Evolutionary conservation across 2,329 filamentous ascomycete genomes (phyloP).

Genomic region (Exserohilum turcica): DNA sequence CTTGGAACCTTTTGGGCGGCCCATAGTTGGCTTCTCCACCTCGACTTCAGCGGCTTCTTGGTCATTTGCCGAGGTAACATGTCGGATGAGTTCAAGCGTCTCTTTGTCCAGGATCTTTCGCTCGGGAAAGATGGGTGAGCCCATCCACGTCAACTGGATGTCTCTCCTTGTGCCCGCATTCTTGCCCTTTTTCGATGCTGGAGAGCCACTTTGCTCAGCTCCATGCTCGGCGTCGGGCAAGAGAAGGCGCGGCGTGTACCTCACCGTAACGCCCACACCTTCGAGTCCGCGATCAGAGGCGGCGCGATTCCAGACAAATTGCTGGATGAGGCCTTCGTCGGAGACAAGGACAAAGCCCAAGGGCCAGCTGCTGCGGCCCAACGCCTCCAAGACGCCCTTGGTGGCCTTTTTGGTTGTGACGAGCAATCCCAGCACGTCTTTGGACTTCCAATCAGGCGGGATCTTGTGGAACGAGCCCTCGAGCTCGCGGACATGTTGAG

Average conservation of each 20-base stretch:
- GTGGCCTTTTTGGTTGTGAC: slow-evolving; percentile 73
- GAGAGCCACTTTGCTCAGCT: slow-evolving; percentile 4
- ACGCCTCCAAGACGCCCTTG: slow-evolving; percentile 74
- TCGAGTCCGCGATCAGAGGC: slow-evolving; percentile 68
- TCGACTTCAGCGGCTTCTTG: background rate
- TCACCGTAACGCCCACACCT: slow-evolving; percentile 51
- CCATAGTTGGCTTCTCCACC: background rate
- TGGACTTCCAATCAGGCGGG: slow-evolving; percentile 72
- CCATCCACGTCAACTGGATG: slow-evolving; percentile 47
- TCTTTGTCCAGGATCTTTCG: slow-evolving; percentile 28
- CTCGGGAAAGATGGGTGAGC: slow-evolving; percentile 41
- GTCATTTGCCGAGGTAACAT: background rate
- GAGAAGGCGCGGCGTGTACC: slow-evolving; percentile 33
- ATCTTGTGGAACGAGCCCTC: slow-evolving; percentile 78
- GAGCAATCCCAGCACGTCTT: slow-evolving; percentile 70
- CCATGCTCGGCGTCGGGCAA: slow-evolving; percentile 9
- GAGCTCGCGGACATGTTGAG: slow-evolving; percentile 71
- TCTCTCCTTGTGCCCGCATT: slow-evolving; percentile 37
- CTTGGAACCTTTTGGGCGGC: background rate
- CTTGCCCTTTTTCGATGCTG: slow-evolving; percentile 10
- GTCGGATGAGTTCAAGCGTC: slow-evolving; percentile 22
- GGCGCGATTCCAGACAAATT: slow-evolving; percentile 74
- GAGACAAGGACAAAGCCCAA: slow-evolving; percentile 73
- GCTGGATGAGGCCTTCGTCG: slow-evolving; percentile 62
- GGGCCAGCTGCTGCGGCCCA: slow-evolving; percentile 70